Base-by-base conservation (phyloP, 768 basidiomycete species). In the Sporobolomyces pararoseus region DNA sequence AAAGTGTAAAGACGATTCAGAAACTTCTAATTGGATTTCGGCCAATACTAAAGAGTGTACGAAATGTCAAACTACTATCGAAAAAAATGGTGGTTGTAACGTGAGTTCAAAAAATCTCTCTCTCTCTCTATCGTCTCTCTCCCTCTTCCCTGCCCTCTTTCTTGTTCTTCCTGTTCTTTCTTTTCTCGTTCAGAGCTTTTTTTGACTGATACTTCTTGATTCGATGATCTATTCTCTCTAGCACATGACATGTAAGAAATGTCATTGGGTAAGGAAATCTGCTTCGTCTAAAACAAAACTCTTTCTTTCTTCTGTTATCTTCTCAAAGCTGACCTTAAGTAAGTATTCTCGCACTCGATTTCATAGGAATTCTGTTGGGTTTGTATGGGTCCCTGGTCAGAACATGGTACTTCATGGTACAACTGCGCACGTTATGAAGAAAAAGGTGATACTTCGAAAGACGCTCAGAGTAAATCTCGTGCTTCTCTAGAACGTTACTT, bases 231-330 rank as follows among this genome's bases (percentile, higher is more conserved):
- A n/a, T n/a, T n/a, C n/a, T n/a, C n/a, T n/a, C n/a, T n/a, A 96
- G 94, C 96, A 99, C 80, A 99, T 99, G 95, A 98, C 95, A 25
- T 98, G 96, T 84, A 95, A 96, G 84, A 98, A 97, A 82, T 98
- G 96, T 84, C 95, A 91, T 77, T 86, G 92, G 79, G 82, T 80
- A 70, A 63, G 78, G n/a, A n/a, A n/a, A n/a, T n/a, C n/a, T n/a
- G n/a, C n/a, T n/a, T n/a, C n/a, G n/a, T n/a, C n/a, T n/a, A n/a
- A n/a, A n/a, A n/a, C n/a, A n/a, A n/a, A n/a, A n/a, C n/a, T n/a
- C n/a, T 72, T 19, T 35, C 34, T 16, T 25, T 29, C 27, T 21
- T 31, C 13, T 21, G 34, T 50, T 34, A 49, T 32, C 46, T 35
- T 5, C 59, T 58, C 23, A 17, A 3, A 19, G 25, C 50, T 60